These are phyloP conservation scores for Linum lewisii DNA, from an alignment of 345 rosid species.

Conservation along the genomic window DNA sequence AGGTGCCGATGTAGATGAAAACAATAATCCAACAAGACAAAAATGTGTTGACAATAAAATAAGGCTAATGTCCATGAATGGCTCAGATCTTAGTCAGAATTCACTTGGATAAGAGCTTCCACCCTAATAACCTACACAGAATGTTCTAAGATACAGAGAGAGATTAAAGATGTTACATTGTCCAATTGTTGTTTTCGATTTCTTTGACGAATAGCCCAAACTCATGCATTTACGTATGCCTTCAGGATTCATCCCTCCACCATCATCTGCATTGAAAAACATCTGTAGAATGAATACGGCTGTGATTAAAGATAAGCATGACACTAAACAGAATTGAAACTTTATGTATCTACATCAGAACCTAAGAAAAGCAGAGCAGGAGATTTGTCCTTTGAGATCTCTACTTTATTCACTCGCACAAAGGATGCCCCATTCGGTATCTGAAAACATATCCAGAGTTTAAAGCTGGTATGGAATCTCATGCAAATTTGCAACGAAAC, in stretches of 20 bases:
- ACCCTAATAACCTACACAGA: no score
- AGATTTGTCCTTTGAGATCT: constrained; percentile 56
- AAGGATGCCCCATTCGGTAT: constrained; percentile 74
- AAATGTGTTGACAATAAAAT: neutral
- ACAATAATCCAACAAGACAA: no score
- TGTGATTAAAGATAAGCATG: neutral
- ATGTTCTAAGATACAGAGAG: neutral
- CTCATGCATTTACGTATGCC: constrained; percentile 86
- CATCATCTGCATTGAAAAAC: constrained; percentile 57
- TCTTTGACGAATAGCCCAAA: constrained; percentile 95
- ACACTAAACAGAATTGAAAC: neutral
- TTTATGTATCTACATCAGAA: constrained; percentile 11
- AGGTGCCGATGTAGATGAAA: neutral
- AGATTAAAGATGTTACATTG: constrained; percentile 44
- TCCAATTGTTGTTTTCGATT: constrained; percentile 77
- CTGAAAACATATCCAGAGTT: constrained; percentile 30
- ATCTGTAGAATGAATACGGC: neutral
- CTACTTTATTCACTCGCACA: constrained; percentile 75
- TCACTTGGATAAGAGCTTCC: no score
- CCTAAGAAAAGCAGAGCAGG: constrained; percentile 86
- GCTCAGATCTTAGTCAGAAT: neutral
- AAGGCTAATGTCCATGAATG: neutral
- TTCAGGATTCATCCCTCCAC: constrained; percentile 89
- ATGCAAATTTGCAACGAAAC: neutral
- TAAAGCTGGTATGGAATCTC: neutral